Percentiles rank a stretch among this genome's conserved stretches.
Evolutionary conservation across 495 filamentous ascomycete species (phyloP).

Genomic region (Xylaria flabelliformis): DNA sequence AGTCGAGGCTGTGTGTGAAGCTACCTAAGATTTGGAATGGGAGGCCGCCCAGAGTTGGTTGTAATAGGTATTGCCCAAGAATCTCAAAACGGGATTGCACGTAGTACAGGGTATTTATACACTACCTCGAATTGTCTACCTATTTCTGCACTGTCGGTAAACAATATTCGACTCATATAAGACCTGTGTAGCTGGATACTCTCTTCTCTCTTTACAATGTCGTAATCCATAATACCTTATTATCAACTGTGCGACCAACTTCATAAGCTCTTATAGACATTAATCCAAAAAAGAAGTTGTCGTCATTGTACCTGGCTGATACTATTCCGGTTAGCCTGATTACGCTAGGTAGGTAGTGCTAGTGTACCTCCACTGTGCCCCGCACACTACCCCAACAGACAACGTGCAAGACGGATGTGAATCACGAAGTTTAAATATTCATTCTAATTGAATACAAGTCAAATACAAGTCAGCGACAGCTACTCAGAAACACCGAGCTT

Average conservation of each 20-base stretch:
- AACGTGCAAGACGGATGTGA: too few species aligned
- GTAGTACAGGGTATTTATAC: not conserved
- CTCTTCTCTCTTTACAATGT: not conserved
- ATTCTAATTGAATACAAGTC: too few species aligned
- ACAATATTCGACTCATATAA: not conserved
- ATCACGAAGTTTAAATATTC: too few species aligned
- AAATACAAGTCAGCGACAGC: not conserved
- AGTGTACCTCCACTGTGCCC: not conserved
- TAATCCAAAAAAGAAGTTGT: not conserved
- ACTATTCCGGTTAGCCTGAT: constrained; percentile 6
- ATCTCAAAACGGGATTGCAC: not conserved
- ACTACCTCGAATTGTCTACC: not conserved
- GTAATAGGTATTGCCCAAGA: constrained; percentile 17
- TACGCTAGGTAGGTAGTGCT: not conserved
- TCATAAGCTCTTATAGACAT: not conserved
- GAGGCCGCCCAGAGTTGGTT: constrained; percentile 21
- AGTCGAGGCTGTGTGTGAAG: too few species aligned
- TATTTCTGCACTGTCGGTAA: not conserved
- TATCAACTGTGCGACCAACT: not conserved
- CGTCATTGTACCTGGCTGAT: not conserved
- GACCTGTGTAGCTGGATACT: not conserved
- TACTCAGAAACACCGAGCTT: not conserved
- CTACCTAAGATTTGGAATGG: constrained; percentile 12
- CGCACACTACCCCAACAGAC: too few species aligned
- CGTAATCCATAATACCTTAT: not conserved